Conservation (phyloP, 2,329 filamentous ascomycete species). For the Endocalyx cinctus region DNA sequence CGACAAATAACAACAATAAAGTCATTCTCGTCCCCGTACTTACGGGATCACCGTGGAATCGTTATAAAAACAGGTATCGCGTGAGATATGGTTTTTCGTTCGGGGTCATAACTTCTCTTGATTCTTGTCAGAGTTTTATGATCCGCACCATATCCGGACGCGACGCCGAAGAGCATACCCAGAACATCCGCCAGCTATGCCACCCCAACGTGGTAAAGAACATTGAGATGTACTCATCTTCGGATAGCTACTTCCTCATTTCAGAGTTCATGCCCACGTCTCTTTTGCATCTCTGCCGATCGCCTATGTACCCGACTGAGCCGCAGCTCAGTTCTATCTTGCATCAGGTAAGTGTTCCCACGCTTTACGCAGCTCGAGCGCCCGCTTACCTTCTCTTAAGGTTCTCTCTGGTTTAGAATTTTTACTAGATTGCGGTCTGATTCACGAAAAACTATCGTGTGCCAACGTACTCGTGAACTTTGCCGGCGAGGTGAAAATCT, state of each 20-base stretch:
- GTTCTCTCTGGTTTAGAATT: conserved; percentile 2
- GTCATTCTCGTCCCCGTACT: no score
- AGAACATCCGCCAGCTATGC: conserved; percentile 3
- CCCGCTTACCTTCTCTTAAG: background rate
- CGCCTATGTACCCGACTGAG: conserved; percentile 2
- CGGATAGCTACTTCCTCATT: conserved; percentile 4
- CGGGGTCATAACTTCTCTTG: conserved; percentile 1
- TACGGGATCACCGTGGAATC: background rate
- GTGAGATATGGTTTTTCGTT: conserved; percentile 3
- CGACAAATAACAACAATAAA: no score
- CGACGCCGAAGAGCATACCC: conserved; percentile 1
- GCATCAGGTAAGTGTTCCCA: conserved; percentile 1
- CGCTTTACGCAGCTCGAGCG: no score
- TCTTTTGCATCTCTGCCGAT: conserved; percentile 3
- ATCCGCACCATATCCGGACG: conserved; percentile 3
- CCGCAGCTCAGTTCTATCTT: conserved; percentile 5
- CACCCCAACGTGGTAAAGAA: conserved; percentile 1
- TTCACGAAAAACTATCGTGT: conserved; percentile 2
- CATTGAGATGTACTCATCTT: conserved; percentile 2
- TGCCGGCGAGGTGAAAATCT: conserved; percentile 3
- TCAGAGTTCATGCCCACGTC: conserved; percentile 3
- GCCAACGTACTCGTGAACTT: conserved; percentile 1
- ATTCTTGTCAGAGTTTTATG: conserved; percentile 2
- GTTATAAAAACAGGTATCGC: conserved; percentile 5
- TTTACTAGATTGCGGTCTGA: conserved; percentile 1